These are phyloP conservation scores for Capsella rubella DNA, from an alignment of 441 rosid genomes.

Conservation along the genomic window DNA sequence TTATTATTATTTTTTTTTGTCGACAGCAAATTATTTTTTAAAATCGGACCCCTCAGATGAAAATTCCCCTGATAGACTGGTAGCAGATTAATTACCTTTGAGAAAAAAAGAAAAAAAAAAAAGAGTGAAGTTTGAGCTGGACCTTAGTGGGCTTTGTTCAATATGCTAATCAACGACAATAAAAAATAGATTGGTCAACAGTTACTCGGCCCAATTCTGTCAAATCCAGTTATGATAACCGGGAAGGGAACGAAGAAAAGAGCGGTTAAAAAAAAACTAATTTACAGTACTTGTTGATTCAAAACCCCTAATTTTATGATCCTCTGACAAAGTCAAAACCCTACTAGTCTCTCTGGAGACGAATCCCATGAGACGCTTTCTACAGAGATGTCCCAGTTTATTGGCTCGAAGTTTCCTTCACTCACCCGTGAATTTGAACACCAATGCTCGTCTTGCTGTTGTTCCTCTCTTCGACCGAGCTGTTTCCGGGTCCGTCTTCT, in stretches of 20 bases:
- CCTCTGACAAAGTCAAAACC: conserved; percentile 26
- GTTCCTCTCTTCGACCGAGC: conserved; percentile 29
- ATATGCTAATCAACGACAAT: not conserved
- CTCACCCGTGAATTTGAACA: conserved; percentile 9
- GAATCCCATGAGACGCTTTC: conserved; percentile 39
- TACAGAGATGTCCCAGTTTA: conserved; percentile 32
- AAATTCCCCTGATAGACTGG: too few relatives aligned
- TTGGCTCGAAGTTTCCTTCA: conserved; percentile 23
- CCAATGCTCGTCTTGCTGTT: not conserved
- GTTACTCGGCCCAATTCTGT: not conserved
- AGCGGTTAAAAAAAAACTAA: conserved; percentile 24
- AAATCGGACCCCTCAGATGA: too few relatives aligned
- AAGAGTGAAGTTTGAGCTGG: not conserved
- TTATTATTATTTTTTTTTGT: too few relatives aligned
- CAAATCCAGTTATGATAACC: not conserved
- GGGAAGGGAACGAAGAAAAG: conserved; percentile 11
- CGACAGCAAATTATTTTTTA: too few relatives aligned
- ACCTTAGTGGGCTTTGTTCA: conserved; percentile 6
- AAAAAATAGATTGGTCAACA: not conserved
- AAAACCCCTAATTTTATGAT: conserved; percentile 12
- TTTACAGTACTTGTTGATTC: not conserved
- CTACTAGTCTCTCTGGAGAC: not conserved
- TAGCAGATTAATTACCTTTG: too few relatives aligned
- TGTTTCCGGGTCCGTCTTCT: conserved; percentile 34
- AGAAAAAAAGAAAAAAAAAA: not conserved